Evolutionary conservation across 495 filamentous ascomycete species (phyloP).

Genomic region (Aspergillus nanangensis): DNA sequence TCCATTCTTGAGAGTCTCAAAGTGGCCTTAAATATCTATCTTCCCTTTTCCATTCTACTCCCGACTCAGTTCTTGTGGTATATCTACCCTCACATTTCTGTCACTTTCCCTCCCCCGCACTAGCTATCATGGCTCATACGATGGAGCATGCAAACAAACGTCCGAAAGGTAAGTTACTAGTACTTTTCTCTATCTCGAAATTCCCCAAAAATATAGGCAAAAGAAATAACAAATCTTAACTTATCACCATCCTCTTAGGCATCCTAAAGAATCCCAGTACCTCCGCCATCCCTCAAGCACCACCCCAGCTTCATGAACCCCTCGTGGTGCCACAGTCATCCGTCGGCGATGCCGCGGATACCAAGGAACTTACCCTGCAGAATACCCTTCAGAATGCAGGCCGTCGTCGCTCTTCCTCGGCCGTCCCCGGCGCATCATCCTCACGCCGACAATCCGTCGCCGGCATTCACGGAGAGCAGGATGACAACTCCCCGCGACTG

Average conservation of each 20-base stretch:
- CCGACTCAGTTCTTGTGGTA: too few relatives aligned
- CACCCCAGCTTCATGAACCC: slow-evolving; percentile 20
- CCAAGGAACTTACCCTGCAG: slow-evolving; percentile 84
- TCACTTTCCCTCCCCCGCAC: background rate
- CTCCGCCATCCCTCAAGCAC: slow-evolving; percentile 37
- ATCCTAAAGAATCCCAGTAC: slow-evolving; percentile 87
- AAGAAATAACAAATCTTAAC: slow-evolving; percentile 3
- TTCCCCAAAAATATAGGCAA: background rate
- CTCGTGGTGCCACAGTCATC: slow-evolving; percentile 22
- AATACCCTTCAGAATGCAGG: slow-evolving; percentile 96
- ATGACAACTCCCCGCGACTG: slow-evolving; percentile 65
- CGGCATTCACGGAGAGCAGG: slow-evolving; percentile 33
- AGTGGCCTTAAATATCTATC: background rate
- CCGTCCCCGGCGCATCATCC: slow-evolving; percentile 47
- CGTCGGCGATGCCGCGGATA: slow-evolving; percentile 30
- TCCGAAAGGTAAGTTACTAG: slow-evolving; percentile 70
- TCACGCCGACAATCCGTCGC: slow-evolving; percentile 66
- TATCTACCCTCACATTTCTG: background rate
- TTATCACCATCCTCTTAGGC: slow-evolving; percentile 44
- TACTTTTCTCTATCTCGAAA: background rate
- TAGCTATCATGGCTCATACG: slow-evolving; percentile 28
- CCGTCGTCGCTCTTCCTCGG: slow-evolving; percentile 79
- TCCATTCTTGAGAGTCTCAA: background rate
- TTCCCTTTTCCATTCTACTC: slow-evolving; percentile 1
- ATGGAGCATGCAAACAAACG: slow-evolving; percentile 49